Evolutionary conservation across 73 alveolate genomes (phyloP).

Genomic region (Diophrys appendiculata): DNA sequence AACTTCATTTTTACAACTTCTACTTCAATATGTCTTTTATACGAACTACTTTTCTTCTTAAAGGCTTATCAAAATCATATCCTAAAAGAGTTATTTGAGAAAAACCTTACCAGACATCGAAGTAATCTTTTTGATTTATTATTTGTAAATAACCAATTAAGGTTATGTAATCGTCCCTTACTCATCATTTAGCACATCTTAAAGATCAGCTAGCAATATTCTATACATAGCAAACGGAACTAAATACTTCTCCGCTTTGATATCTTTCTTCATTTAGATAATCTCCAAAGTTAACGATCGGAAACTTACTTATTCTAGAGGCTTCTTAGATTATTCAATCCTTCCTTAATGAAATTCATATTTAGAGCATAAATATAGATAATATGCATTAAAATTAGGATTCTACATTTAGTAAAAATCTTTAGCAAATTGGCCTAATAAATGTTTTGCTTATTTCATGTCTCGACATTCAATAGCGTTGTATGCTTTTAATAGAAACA

Average conservation of each 20-base stretch:
- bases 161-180: background rate
- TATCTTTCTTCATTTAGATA: background rate
- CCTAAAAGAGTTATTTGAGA: background rate
- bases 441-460: background rate
- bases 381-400: background rate
- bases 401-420: background rate
- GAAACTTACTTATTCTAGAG: conserved; percentile 1
- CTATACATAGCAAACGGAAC: conserved; percentile 1
- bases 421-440: background rate
- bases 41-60: conserved; percentile 4
- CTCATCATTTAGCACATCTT: background rate
- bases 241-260: conserved; percentile 18
- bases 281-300: too few species aligned
- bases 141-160: background rate
- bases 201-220: background rate
- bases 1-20: too few species aligned
- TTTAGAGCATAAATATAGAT: conserved; percentile 1
- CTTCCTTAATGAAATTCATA: background rate
- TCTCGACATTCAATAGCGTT: too few species aligned
- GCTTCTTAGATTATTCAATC: background rate
- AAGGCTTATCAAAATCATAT: conserved; percentile 26
- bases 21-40: conserved; percentile 8
- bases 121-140: background rate
- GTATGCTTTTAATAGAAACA: too few species aligned
- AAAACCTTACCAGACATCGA: background rate